Evolutionary conservation across 345 rosid species (phyloP).

Genomic region (Euphorbia tirucalli): DNA sequence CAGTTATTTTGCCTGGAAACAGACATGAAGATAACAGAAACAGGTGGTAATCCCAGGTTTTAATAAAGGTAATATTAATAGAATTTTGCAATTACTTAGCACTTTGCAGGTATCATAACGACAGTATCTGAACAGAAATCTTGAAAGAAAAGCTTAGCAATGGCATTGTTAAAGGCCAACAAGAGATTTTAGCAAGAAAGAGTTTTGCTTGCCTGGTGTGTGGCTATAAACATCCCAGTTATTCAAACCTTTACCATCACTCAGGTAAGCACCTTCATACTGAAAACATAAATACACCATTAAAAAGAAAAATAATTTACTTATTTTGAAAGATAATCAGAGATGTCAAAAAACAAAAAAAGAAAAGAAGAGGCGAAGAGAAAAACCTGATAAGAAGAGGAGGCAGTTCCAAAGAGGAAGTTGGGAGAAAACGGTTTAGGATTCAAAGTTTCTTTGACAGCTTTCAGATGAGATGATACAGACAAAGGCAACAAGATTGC

Average conservation of each 20-base stretch:
- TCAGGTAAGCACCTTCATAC: conserved; percentile 26
- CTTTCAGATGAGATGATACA: conserved; percentile 1
- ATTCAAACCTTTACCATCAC: conserved; percentile 22
- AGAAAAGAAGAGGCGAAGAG: background rate
- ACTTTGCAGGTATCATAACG: too few relatives aligned
- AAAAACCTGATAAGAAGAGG: conserved; percentile 32
- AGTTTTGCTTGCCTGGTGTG: conserved; percentile 11
- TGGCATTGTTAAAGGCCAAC: too few relatives aligned
- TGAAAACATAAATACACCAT: background rate
- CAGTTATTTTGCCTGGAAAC: conserved; percentile 17
- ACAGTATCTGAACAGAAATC: background rate
- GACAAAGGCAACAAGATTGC: background rate
- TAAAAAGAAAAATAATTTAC: background rate
- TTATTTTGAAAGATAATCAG: background rate
- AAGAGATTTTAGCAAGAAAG: background rate
- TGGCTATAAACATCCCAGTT: conserved; percentile 25
- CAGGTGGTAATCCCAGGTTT: background rate
- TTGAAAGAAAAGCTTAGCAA: too few relatives aligned
- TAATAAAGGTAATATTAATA: background rate
- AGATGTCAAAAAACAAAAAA: too few relatives aligned
- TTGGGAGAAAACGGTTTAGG: conserved; percentile 19
- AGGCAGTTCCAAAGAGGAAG: conserved; percentile 32
- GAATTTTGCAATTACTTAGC: too few relatives aligned
- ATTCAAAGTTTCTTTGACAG: too few relatives aligned
- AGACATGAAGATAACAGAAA: too few relatives aligned